phyloP scores from a whole-genome alignment of 805 yeast genomes.

The Priceomyces melissophilus region DNA sequence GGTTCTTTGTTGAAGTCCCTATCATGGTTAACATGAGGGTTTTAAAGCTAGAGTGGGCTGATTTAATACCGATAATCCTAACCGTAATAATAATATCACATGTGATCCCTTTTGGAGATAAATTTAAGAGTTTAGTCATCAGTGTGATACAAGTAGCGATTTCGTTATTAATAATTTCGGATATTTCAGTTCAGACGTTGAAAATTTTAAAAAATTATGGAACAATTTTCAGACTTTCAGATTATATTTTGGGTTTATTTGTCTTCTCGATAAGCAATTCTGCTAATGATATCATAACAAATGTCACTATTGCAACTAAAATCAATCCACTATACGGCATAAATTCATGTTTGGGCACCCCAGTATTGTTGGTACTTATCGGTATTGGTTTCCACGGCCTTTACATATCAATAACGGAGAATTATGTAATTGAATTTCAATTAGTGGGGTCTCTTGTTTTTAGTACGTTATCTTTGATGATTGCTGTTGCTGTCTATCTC shows the following conservation, averaged over 20 bases:
- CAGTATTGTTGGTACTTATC: conserved; percentile 43
- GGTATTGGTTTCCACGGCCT: conserved; percentile 51
- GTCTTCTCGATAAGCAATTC: conserved; percentile 50
- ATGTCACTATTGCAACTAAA: conserved; percentile 43
- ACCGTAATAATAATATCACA: neutral
- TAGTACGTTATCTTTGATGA: conserved; percentile 24
- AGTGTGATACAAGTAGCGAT: conserved; percentile 19
- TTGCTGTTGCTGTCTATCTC: conserved; percentile 18
- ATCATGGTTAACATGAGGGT: conserved; percentile 15
- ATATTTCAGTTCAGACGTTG: conserved; percentile 22
- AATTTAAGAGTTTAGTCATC: conserved; percentile 3
- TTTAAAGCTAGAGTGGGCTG: conserved; percentile 9
- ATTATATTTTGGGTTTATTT: conserved; percentile 47
- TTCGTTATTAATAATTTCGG: conserved; percentile 25
- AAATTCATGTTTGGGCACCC: conserved; percentile 54
- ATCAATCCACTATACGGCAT: conserved; percentile 38
- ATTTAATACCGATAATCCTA: conserved; percentile 8
- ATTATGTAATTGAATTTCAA: conserved; percentile 12
- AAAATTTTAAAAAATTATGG: conserved; percentile 43
- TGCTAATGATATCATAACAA: conserved; percentile 50
- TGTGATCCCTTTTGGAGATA: neutral
- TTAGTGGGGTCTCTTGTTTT: conserved; percentile 20
- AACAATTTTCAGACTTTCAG: conserved; percentile 39
- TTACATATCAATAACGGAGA: conserved; percentile 4
- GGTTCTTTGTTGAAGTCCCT: conserved; percentile 19